A percentile compares a stretch with the other conserved stretches of the same genome.
These are phyloP conservation scores for Medicago arabica DNA, from an alignment of 306 rosid genomes.

Conservation along the genomic window DNA sequence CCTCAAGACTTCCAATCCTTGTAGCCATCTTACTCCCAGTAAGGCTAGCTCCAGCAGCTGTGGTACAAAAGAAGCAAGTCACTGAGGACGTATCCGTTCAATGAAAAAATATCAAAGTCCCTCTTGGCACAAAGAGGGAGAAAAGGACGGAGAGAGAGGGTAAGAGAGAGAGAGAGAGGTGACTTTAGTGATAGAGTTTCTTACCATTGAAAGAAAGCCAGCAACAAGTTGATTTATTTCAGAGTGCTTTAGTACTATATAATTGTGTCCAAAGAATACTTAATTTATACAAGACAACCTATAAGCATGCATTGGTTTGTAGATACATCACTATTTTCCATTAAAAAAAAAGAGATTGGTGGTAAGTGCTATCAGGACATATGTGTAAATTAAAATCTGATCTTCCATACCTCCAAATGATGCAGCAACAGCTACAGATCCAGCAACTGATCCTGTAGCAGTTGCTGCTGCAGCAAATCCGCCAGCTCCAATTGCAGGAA, in stretches of 20 bases:
- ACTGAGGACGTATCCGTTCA: slow-evolving; percentile 28
- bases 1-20: slow-evolving; percentile 66
- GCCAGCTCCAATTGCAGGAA: slow-evolving; percentile 74
- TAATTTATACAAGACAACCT: slow-evolving; percentile 9
- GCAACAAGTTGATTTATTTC: background rate
- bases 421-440: slow-evolving; percentile 95
- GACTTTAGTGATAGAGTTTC: background rate
- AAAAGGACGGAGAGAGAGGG: background rate
- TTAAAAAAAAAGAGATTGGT: background rate
- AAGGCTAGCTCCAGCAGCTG: slow-evolving; percentile 71
- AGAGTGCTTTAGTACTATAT: slow-evolving; percentile 6
- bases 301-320: slow-evolving; percentile 1
- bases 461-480: slow-evolving; percentile 96
- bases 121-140: slow-evolving; percentile 11
- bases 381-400: slow-evolving; percentile 19
- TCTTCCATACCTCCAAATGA: slow-evolving; percentile 84
- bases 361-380: slow-evolving; percentile 15
- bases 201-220: background rate
- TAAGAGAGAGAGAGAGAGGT: background rate
- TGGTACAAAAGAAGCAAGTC: slow-evolving; percentile 36
- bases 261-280: slow-evolving; percentile 4
- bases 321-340: slow-evolving; percentile 22
- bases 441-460: slow-evolving; percentile 90
- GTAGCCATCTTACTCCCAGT: slow-evolving; percentile 69
- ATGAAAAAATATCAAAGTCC: slow-evolving; percentile 12